Evolutionary conservation across 371 early-diverging fungal genomes (phyloP).

Genomic region (Syncephalastrum monosporum): DNA sequence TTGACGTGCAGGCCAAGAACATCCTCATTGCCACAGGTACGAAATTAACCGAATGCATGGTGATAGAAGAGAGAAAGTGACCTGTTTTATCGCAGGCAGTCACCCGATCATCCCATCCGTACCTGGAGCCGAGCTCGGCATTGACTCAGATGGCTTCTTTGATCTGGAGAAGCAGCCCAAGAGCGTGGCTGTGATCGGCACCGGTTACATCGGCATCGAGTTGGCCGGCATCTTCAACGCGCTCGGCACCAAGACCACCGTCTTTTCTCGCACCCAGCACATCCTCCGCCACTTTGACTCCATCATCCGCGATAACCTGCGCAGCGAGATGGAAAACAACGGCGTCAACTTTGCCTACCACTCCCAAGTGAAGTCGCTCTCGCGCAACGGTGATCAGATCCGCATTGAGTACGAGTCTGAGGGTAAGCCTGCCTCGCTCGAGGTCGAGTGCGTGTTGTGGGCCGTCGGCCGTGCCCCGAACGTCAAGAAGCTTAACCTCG

Average conservation of each 20-base stretch:
- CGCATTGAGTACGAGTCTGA: slow-evolving; percentile 42
- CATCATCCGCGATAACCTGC: slow-evolving; percentile 78
- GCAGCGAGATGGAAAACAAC: slow-evolving; percentile 66
- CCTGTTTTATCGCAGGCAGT: slow-evolving; percentile 43
- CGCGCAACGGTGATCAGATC: slow-evolving; percentile 27
- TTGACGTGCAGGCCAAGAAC: slow-evolving; percentile 62
- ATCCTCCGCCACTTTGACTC: slow-evolving; percentile 88
- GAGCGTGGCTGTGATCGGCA: slow-evolving; percentile 83
- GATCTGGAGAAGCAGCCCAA: slow-evolving; percentile 86
- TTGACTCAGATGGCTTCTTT: slow-evolving; percentile 94
- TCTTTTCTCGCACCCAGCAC: slow-evolving; percentile 80
- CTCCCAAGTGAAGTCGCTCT: slow-evolving; percentile 45
- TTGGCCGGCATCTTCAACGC: slow-evolving; percentile 91
- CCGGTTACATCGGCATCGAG: slow-evolving; percentile 93
- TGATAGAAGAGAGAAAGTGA: too few species aligned
- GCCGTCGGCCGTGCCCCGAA: slow-evolving; percentile 89
- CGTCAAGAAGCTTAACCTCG: slow-evolving; percentile 68
- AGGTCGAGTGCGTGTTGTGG: slow-evolving; percentile 77
- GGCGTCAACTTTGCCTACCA: slow-evolving; percentile 76
- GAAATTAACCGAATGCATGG: too few species aligned
- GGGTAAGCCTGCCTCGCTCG: slow-evolving; percentile 35
- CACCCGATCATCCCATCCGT: slow-evolving; percentile 66
- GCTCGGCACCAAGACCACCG: slow-evolving; percentile 78
- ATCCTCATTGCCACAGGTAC: slow-evolving; percentile 85
- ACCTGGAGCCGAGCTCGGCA: slow-evolving; percentile 85